Base-by-base conservation (phyloP, 2,329 filamentous ascomycete species). In the Volutella citrinella region DNA sequence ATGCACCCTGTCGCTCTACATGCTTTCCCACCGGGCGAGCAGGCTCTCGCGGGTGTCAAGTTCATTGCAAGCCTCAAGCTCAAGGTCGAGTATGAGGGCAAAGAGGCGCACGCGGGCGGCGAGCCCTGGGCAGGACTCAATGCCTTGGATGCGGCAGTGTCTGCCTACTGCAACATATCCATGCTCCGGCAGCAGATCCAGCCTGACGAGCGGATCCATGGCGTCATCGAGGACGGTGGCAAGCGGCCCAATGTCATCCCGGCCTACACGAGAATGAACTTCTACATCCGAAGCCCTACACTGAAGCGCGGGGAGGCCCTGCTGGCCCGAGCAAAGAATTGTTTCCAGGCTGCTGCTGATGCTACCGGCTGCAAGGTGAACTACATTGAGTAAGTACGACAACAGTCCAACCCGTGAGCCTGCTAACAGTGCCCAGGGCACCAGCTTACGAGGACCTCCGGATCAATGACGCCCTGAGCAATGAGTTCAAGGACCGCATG, bases 381-480 rank as follows among this genome's bases (percentile, higher is more conserved):
- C 18, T 63, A 61, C 21, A 58, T 57, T n/a, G 32, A 39, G 61
- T 64, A 44, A 50, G 56, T 18, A 6, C 15, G n/a, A n/a, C n/a
- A n/a, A n/a, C n/a, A n/a, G n/a, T n/a, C n/a, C n/a, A n/a, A n/a
- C n/a, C n/a, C n/a, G n/a, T n/a, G n/a, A n/a, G n/a, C n/a, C n/a
- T n/a, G n/a, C n/a, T n/a, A n/a, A n/a, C n/a, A n/a, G n/a, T n/a
- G n/a, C n/a, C n/a, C n/a, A 62, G 59, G 7, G 42, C 55, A 5
- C 57, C 56, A 5, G 56, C 59, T 0, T 74, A 74, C 35, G 60
- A 59, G 7, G 67, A 73, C 34, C 54, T 74, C 15, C 61, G 64
- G 14, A 52, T 64, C 10, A 74, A 73, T 38, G 54, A 62, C 10
- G 57, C 64, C 0, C 51, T 75, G 0, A 70, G 69, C 45, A 54